Evolutionary conservation across 805 yeast species (phyloP).

Genomic region (Metschnikowia arizonensis): DNA sequence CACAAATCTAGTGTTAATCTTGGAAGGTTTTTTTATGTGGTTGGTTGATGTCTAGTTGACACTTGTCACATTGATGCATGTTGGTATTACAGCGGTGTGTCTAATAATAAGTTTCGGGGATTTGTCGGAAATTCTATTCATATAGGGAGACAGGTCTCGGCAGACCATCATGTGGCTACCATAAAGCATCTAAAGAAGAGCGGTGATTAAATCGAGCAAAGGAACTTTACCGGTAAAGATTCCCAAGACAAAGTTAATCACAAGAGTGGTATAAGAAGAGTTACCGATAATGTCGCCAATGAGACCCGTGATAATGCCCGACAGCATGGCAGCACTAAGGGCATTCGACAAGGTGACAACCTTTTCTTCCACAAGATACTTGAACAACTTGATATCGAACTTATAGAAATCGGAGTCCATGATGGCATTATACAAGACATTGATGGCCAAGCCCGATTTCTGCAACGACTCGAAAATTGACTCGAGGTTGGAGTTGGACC

Average conservation of each 20-base stretch:
- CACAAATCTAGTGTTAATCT: constrained; percentile 31
- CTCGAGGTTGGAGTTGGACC: constrained; percentile 17
- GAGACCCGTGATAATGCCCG: constrained; percentile 14
- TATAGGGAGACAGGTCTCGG: no score
- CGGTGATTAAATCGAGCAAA: constrained; percentile 10
- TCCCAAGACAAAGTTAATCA: constrained; percentile 13
- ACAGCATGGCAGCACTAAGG: constrained; percentile 12
- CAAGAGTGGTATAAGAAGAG: constrained; percentile 13
- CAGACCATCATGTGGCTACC: no score
- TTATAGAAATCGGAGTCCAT: constrained; percentile 17
- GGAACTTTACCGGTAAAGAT: constrained; percentile 13
- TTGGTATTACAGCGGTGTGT: no score
- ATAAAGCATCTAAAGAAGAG: constrained; percentile 7
- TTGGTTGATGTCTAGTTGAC: no score
- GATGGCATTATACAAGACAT: constrained; percentile 17
- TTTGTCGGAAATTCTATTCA: no score
- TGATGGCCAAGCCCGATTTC: constrained; percentile 23
- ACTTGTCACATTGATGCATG: no score
- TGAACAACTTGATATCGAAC: constrained; percentile 19
- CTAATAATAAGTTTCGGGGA: no score
- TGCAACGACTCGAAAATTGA: constrained; percentile 20
- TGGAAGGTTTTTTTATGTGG: no score
- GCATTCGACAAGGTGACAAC: constrained; percentile 13
- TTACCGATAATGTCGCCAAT: constrained; percentile 12
- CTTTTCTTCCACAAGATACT: constrained; percentile 14